These are phyloP conservation scores for Tieghemostelium lacteum DNA, from an alignment of 78 protist genomes.

Conservation along the genomic window DNA sequence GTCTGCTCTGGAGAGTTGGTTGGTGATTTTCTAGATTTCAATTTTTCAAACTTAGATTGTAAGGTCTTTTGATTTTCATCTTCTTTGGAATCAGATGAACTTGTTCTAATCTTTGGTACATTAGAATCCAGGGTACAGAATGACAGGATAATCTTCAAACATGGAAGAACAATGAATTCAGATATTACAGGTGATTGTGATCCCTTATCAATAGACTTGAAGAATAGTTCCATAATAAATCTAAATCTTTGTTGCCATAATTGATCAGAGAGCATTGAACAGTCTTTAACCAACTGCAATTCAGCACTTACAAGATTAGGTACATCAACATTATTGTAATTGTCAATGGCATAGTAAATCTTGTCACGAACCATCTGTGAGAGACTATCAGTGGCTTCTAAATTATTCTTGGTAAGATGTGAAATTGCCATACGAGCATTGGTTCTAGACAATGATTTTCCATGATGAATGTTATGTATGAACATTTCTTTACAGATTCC, in stretches of 20 bases:
- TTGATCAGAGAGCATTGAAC: constrained; percentile 40
- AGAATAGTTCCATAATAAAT: constrained; percentile 22
- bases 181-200: constrained; percentile 47
- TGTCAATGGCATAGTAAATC: constrained; percentile 14
- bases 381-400: constrained; percentile 7
- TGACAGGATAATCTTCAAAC: constrained; percentile 61
- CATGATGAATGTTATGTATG: constrained; percentile 11
- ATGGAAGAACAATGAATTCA: constrained; percentile 80
- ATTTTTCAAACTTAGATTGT: constrained; percentile 22
- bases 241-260: constrained; percentile 70
- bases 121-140: constrained; percentile 17
- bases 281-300: constrained; percentile 31
- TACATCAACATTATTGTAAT: constrained; percentile 32
- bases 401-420: constrained; percentile 21
- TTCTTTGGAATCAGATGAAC: background rate
- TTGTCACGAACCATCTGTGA: constrained; percentile 12
- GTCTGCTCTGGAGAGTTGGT: background rate
- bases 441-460: background rate
- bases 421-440: constrained; percentile 38
- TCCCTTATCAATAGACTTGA: constrained; percentile 42
- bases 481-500: constrained; percentile 73
- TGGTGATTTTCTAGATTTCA: constrained; percentile 9
- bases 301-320: constrained; percentile 30
- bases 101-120: background rate
- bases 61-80: constrained; percentile 8